These are phyloP conservation scores for Suillus americanus DNA, from an alignment of 768 basidiomycete genomes.

Conservation along the genomic window DNA sequence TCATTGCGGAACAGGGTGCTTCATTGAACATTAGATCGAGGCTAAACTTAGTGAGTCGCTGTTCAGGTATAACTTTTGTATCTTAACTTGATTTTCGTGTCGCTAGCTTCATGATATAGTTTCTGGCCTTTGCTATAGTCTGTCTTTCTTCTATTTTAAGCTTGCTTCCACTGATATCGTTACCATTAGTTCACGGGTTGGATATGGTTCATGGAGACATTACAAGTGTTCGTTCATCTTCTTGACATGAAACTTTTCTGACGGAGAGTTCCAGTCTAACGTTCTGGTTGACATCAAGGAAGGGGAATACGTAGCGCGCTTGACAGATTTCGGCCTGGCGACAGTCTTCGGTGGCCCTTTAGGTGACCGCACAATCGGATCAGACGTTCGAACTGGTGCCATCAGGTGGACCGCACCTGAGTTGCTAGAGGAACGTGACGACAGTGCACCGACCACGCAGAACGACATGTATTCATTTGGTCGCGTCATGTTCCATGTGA, in stretches of 20 bases:
- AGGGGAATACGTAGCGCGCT: conserved; percentile 28
- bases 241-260: background rate
- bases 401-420: conserved; percentile 43
- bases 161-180: background rate
- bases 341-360: background rate
- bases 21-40: background rate
- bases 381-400: conserved; percentile 23
- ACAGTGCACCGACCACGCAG: conserved; percentile 13
- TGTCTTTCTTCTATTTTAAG: conserved; percentile 9
- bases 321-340: conserved; percentile 41
- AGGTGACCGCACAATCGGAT: background rate
- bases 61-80: background rate
- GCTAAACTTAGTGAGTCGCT: background rate
- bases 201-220: conserved; percentile 18
- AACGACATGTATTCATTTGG: conserved; percentile 41
- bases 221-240: conserved; percentile 3
- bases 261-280: conserved; percentile 12
- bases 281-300: conserved; percentile 8
- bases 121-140: conserved; percentile 3
- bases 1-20: background rate
- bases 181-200: conserved; percentile 14
- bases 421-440: conserved; percentile 28
- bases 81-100: background rate
- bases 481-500: conserved; percentile 17
- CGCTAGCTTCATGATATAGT: conserved; percentile 4